Evolutionary conservation across 78 protist species (phyloP), one percentile per base, ranked within the genome.

Genomic region (Cavenderia fasciculata): DNA sequence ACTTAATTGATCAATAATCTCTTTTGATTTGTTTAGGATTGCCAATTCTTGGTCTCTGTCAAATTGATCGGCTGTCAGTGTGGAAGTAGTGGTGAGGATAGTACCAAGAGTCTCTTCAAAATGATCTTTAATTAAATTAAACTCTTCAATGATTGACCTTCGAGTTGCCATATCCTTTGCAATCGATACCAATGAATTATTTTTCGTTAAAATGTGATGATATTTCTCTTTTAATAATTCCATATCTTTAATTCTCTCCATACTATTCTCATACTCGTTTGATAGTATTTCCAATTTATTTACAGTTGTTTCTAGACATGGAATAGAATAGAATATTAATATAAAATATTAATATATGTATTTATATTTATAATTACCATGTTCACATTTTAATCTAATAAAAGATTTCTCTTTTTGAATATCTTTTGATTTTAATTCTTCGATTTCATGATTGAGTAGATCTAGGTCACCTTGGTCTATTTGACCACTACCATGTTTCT

Each of bases 131-230:
- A 82, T 11, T 1, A 56, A 8, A 56, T 82, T 82, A 19, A 62
- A 82, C 27, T 82, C 90, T 18, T 82, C 90, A 0, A 68, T 34
- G 21, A 82, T 68, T 27, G 90, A 66, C 44, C 68, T 82, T 51
- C 40, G 65, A n/a, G 61, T 68, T 33, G 72, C 72, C 18, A 68
- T 82, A 69, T 69, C 75, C 18, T 82, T 25, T 16, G 90, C 43
- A 12, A 82, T 41, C 23, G 62, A 34, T 44, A 66, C 38, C 12
- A 82, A 57, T 29, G 65, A 41, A 27, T 82, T 49, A 33, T 82
- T 66, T 56, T 82, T 68, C 4, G 38, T n/a, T n/a, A 44, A 16
- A 11, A 82, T 21, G 12, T 44, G 19, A 29, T 49, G 56, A 68
- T 68, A 66, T 44, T 82, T 82, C 33, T 82, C 78, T 68, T 82